phyloP scores from a whole-genome alignment of 2,329 filamentous ascomycete genomes.

The Simplicillium aogashimaense region DNA sequence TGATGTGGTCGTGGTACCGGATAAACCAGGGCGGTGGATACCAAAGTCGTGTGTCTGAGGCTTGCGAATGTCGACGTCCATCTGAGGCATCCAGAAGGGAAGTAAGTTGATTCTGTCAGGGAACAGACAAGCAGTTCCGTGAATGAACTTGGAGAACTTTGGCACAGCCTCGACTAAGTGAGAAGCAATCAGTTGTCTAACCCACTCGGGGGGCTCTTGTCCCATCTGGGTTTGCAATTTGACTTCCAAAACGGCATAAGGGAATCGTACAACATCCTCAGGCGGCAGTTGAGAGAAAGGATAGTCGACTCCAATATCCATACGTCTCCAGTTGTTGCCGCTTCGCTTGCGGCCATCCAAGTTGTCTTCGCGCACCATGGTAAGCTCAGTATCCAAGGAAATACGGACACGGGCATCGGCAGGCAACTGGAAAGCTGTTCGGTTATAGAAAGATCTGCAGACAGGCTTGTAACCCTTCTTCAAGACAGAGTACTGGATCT shows the following conservation, averaged over 20 bases:
- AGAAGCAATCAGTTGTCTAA: slow-evolving; percentile 82
- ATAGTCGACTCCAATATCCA: slow-evolving; percentile 94
- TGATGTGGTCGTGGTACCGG: slow-evolving; percentile 67
- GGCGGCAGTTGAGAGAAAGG: slow-evolving; percentile 83
- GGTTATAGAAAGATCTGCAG: slow-evolving; percentile 94
- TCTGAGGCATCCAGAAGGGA: slow-evolving; percentile 97
- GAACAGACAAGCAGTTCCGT: slow-evolving; percentile 82
- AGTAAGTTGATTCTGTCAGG: slow-evolving; percentile 79
- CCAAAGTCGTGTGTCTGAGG: slow-evolving; percentile 82
- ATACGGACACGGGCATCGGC: slow-evolving; percentile 94
- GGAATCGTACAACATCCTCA: slow-evolving; percentile 82
- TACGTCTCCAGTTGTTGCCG: slow-evolving; percentile 90
- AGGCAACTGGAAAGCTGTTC: slow-evolving; percentile 93
- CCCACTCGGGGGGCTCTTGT: slow-evolving; percentile 93
- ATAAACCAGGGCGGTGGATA: slow-evolving; percentile 70
- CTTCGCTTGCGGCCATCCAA: slow-evolving; percentile 66
- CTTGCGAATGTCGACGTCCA: slow-evolving; percentile 96
- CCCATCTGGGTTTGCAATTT: slow-evolving; percentile 95
- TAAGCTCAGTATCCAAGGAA: slow-evolving; percentile 90
- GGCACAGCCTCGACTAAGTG: slow-evolving; percentile 98
- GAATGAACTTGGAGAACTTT: slow-evolving; percentile 99
- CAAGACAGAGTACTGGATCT: slow-evolving; percentile 88
- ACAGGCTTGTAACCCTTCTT: slow-evolving; percentile 82
- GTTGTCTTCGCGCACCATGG: slow-evolving; percentile 93
- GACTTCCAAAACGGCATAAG: slow-evolving; percentile 92